Evolutionary conservation across 495 filamentous ascomycete genomes (phyloP).

Genomic region (Elaphomyces granulatus): DNA sequence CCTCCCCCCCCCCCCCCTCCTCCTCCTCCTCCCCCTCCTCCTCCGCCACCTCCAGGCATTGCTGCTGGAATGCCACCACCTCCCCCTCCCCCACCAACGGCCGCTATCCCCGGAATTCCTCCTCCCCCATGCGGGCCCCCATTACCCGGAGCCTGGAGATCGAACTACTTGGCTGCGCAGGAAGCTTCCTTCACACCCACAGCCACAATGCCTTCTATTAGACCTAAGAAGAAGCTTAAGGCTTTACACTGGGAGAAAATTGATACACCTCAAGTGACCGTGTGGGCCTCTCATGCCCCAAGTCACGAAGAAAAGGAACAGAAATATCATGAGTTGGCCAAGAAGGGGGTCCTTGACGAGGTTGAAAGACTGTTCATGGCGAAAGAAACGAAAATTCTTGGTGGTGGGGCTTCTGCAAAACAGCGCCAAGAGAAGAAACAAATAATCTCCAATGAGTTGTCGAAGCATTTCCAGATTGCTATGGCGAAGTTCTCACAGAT

Average conservation of each 20-base stretch:
- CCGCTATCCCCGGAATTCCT: slow-evolving; percentile 35
- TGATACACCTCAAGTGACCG: slow-evolving; percentile 81
- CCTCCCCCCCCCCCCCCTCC: slow-evolving; percentile 31
- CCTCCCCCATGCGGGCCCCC: slow-evolving; percentile 45
- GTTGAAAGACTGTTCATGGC: slow-evolving; percentile 96
- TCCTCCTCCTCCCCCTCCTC: slow-evolving; percentile 36
- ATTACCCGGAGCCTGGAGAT: slow-evolving; percentile 41
- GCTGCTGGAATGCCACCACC: slow-evolving; percentile 25
- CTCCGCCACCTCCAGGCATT: slow-evolving; percentile 26
- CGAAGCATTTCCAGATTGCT: slow-evolving; percentile 85
- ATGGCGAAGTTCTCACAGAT: slow-evolving; percentile 75
- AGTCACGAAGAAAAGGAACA: slow-evolving; percentile 77
- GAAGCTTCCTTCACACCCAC: slow-evolving; percentile 24
- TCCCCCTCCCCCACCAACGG: slow-evolving; percentile 45
- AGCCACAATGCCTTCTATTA: slow-evolving; percentile 53
- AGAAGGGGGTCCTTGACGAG: slow-evolving; percentile 90
- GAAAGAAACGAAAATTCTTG: slow-evolving; percentile 84
- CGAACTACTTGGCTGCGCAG: slow-evolving; percentile 35
- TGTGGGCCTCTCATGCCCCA: slow-evolving; percentile 81
- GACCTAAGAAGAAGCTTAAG: slow-evolving; percentile 98
- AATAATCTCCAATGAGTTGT: slow-evolving; percentile 81
- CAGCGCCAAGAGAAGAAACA: slow-evolving; percentile 94
- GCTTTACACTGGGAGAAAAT: slow-evolving; percentile 99
- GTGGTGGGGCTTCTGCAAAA: slow-evolving; percentile 41
- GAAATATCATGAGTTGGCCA: slow-evolving; percentile 83